Evolutionary conservation across 352 stramenopile genomes (phyloP).

Genomic region (Globisporangium solare): DNA sequence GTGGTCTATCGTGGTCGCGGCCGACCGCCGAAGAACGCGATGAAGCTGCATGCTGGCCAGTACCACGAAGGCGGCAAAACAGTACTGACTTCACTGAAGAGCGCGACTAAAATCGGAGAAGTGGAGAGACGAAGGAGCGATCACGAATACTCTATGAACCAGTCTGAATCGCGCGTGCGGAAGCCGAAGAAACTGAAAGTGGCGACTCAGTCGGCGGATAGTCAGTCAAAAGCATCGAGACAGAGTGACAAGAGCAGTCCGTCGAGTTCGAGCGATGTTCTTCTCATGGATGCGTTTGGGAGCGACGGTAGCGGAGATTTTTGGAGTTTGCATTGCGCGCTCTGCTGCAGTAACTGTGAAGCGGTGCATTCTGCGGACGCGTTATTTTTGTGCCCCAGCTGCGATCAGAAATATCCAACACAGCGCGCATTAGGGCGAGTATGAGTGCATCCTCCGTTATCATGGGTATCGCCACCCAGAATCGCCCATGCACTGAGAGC

Average conservation of each 20-base stretch:
- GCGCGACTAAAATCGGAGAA: not conserved
- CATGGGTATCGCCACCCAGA: not conserved
- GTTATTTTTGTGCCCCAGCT: constrained; percentile 72
- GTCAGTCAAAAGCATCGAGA: constrained; percentile 7
- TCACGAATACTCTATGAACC: not conserved
- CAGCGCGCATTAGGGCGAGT: constrained; percentile 67
- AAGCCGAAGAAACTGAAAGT: constrained; percentile 12
- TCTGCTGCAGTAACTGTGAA: constrained; percentile 55
- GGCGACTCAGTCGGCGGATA: constrained; percentile 16
- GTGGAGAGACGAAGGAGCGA: not conserved
- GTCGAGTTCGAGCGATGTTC: constrained; percentile 60
- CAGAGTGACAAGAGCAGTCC: constrained; percentile 50
- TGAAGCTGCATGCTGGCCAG: constrained; percentile 20
- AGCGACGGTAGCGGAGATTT: constrained; percentile 23
- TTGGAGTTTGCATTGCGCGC: constrained; percentile 53
- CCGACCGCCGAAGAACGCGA: constrained; percentile 39
- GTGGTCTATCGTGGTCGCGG: constrained; percentile 37
- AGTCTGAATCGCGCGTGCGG: not conserved
- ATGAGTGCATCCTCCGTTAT: constrained; percentile 16
- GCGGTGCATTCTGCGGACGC: constrained; percentile 27
- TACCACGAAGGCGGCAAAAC: not conserved
- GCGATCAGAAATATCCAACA: constrained; percentile 82
- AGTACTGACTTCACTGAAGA: constrained; percentile 2
- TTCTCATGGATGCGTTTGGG: constrained; percentile 35
- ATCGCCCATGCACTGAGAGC: not conserved